Percentiles rank a stretch among this genome's conserved stretches.
Conservation (phyloP, 208 protist species). For the Leishmania guyanensis region DNA sequence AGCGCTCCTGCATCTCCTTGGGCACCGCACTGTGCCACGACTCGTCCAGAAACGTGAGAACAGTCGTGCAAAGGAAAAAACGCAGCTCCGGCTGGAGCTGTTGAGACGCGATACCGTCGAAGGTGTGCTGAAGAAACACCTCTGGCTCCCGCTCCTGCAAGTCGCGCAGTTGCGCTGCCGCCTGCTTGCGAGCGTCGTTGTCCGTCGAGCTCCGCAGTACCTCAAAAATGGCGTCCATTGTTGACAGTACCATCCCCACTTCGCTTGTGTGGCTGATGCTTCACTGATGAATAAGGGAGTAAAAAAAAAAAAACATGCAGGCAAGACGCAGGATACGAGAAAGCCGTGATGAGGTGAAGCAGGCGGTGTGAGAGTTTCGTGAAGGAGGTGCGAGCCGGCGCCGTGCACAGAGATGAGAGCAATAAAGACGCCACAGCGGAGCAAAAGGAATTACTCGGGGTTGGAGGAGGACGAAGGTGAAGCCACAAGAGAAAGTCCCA, state of each 20-base stretch:
- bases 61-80: constrained; percentile 69
- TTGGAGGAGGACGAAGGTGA: neutral
- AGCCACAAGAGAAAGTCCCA: neutral
- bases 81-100: constrained; percentile 33
- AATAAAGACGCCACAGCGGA: neutral
- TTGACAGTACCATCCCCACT: constrained; percentile 11
- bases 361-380: neutral
- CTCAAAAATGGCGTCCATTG: constrained; percentile 61
- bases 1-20: constrained; percentile 32
- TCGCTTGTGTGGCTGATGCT: neutral
- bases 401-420: neutral
- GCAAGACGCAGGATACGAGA: neutral
- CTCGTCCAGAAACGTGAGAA: constrained; percentile 68
- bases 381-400: neutral
- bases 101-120: constrained; percentile 37
- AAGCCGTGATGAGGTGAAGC: neutral
- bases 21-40: constrained; percentile 60
- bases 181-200: constrained; percentile 64
- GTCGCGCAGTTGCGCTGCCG: constrained; percentile 51
- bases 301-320: neutral
- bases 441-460: neutral
- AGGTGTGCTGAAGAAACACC: constrained; percentile 71
- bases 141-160: constrained; percentile 58
- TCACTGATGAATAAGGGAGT: neutral
- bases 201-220: constrained; percentile 56